Evolutionary conservation across 1,284 basidiomycete species (phyloP).

Genomic region (Cutaneotrichosporon sp.): DNA sequence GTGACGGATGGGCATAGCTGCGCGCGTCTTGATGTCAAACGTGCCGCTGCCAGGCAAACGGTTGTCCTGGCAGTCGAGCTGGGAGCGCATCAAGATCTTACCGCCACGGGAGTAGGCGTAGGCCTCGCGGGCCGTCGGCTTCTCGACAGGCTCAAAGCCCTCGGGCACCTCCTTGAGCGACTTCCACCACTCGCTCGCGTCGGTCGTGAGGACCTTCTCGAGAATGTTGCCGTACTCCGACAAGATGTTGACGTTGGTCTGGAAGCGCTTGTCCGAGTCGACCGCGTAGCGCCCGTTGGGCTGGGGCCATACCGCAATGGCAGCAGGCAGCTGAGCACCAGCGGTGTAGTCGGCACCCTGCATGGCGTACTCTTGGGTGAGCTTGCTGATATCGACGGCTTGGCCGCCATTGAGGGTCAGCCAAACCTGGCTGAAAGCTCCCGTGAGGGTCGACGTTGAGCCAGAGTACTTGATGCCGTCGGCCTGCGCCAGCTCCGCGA

Average conservation of each 20-base stretch:
- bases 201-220: slow-evolving; percentile 82
- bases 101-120: slow-evolving; percentile 71
- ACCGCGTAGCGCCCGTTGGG: slow-evolving; percentile 69
- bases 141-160: slow-evolving; percentile 47
- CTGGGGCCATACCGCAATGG: slow-evolving; percentile 64
- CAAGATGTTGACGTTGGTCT: slow-evolving; percentile 67
- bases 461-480: slow-evolving; percentile 66
- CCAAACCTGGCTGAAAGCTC: slow-evolving; percentile 83
- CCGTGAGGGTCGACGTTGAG: slow-evolving; percentile 88
- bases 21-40: slow-evolving; percentile 96
- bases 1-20: slow-evolving; percentile 77
- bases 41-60: slow-evolving; percentile 84
- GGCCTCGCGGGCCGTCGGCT: slow-evolving; percentile 62
- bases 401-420: slow-evolving; percentile 68
- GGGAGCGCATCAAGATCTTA: slow-evolving; percentile 87
- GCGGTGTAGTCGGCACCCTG: slow-evolving; percentile 69
- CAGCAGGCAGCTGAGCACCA: slow-evolving; percentile 77
- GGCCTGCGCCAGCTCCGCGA: slow-evolving; percentile 64
- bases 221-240: slow-evolving; percentile 82
- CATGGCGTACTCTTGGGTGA: slow-evolving; percentile 64
- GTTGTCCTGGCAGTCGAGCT: slow-evolving; percentile 82
- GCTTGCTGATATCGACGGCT: slow-evolving; percentile 61
- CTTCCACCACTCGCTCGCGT: slow-evolving; percentile 65
- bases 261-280: slow-evolving; percentile 66
- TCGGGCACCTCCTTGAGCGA: slow-evolving; percentile 61